phyloP scores from a whole-genome alignment of 129 eudicot species.

The Sambucus nigra region DNA sequence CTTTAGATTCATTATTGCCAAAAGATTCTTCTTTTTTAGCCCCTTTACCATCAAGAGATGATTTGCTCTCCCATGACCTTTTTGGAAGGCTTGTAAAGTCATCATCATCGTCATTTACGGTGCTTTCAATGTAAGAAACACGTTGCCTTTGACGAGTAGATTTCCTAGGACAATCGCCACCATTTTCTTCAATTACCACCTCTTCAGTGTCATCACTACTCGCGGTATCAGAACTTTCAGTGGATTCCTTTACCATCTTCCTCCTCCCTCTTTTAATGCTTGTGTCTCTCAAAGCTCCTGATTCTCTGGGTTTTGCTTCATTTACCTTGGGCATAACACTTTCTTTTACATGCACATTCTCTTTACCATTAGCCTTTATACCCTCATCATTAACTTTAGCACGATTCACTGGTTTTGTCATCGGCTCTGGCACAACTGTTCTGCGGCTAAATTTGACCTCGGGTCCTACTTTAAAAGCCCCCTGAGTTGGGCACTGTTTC shows the following conservation, averaged over 20 bases:
- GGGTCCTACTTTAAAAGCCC: too few species aligned
- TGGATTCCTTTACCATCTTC: slow-evolving; percentile 32
- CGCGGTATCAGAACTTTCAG: slow-evolving; percentile 32
- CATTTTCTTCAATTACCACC: slow-evolving; percentile 7
- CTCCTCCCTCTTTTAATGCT: slow-evolving; percentile 40
- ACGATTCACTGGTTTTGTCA: too few species aligned
- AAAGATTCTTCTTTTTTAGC: slow-evolving; percentile 4
- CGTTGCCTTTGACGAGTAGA: slow-evolving; percentile 40
- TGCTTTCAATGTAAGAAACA: slow-evolving; percentile 49
- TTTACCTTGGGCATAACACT: too few species aligned
- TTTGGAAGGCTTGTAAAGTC: slow-evolving; percentile 33
- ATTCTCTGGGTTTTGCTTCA: too few species aligned
- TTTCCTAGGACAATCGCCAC: slow-evolving; percentile 21
- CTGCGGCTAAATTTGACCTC: slow-evolving; percentile 9
- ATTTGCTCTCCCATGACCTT: slow-evolving; percentile 20
- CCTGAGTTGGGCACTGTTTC: slow-evolving; percentile 18
- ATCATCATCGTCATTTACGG: slow-evolving; percentile 21
- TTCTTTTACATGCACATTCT: too few species aligned
- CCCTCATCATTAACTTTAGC: slow-evolving; percentile 20
- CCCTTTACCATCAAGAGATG: slow-evolving; percentile 7
- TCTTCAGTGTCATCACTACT: slow-evolving; percentile 26
- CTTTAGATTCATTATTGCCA: background rate
- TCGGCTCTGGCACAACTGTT: slow-evolving; percentile 15
- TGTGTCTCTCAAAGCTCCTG: slow-evolving; percentile 20
- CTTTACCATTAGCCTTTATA: slow-evolving; percentile 17